phyloP scores from a whole-genome alignment of 345 rosid species.

The Bruguiera sexangula region DNA sequence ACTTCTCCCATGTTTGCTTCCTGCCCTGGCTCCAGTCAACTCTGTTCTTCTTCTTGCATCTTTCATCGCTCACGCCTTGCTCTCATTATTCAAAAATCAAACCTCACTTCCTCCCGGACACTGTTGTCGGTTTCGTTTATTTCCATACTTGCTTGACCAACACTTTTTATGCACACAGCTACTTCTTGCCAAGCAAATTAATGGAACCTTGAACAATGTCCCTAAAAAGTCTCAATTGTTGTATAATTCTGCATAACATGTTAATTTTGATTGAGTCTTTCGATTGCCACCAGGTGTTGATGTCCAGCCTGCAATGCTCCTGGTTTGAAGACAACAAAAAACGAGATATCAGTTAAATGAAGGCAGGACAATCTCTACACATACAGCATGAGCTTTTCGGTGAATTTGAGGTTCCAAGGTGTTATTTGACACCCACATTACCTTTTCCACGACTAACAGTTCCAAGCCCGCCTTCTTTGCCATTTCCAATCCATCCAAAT shows the following conservation, averaged over 20 bases:
- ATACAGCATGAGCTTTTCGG: constrained; percentile 49
- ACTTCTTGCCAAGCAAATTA: constrained; percentile 79
- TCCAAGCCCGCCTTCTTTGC: constrained; percentile 16
- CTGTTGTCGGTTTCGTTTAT: constrained; percentile 69
- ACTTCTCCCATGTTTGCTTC: constrained; percentile 34
- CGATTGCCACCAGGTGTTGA: constrained; percentile 48
- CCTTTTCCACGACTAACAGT: constrained; percentile 26
- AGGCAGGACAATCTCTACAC: constrained; percentile 69
- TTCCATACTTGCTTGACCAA: constrained; percentile 65
- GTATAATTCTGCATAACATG: too few relatives aligned
- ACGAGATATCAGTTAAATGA: constrained; percentile 66
- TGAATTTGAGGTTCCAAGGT: too few relatives aligned
- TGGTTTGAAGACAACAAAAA: constrained; percentile 44
- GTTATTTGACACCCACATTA: neutral
- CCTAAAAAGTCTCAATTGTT: too few relatives aligned
- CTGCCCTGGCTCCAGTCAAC: constrained; percentile 43
- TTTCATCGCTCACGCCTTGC: constrained; percentile 29
- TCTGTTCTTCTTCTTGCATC: constrained; percentile 27
- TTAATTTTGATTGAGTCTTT: neutral
- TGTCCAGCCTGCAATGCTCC: constrained; percentile 57
- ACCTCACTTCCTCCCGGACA: constrained; percentile 42
- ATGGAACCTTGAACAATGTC: constrained; percentile 9
- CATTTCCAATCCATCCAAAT: constrained; percentile 28
- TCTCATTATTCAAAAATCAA: constrained; percentile 17
- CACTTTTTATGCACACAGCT: constrained; percentile 69